Percentiles rank a stretch among this genome's conserved stretches.
These are phyloP conservation scores for Fraxinus anomala DNA, from an alignment of 257 asterid genomes.

Conservation along the genomic window DNA sequence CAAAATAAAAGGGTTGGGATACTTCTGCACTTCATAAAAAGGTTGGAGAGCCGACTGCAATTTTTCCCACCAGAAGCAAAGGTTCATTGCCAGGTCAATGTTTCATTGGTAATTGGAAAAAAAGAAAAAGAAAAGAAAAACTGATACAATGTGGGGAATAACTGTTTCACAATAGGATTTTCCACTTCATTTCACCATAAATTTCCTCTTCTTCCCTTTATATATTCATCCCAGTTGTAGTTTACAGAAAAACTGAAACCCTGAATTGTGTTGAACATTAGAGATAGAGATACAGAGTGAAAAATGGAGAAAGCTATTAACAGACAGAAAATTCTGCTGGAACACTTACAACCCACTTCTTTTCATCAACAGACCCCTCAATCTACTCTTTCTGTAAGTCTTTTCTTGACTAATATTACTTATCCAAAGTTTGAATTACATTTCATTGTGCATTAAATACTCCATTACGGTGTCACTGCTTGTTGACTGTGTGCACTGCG, in stretches of 20 bases:
- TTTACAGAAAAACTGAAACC: background rate
- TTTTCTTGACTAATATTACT: background rate
- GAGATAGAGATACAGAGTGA: background rate
- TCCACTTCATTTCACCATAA: background rate
- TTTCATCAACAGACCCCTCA: background rate
- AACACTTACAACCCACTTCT: conserved; percentile 15
- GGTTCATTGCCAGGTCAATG: no score
- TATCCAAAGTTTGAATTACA: background rate
- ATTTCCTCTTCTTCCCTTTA: background rate
- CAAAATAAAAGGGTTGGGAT: background rate
- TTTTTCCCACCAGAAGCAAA: background rate
- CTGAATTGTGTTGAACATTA: background rate
- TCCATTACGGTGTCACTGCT: background rate
- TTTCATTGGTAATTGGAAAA: no score
- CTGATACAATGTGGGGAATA: no score
- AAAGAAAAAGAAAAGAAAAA: no score
- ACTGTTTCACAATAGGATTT: background rate
- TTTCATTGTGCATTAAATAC: background rate
- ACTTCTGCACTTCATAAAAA: background rate
- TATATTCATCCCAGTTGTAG: background rate
- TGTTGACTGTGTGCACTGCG: background rate
- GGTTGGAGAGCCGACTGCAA: background rate
- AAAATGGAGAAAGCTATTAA: conserved; percentile 21
- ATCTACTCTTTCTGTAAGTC: conserved; percentile 13
- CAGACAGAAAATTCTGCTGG: conserved; percentile 22